phyloP scores from a whole-genome alignment of 2,329 filamentous ascomycete species.

The Cercospora brassicicola region DNA sequence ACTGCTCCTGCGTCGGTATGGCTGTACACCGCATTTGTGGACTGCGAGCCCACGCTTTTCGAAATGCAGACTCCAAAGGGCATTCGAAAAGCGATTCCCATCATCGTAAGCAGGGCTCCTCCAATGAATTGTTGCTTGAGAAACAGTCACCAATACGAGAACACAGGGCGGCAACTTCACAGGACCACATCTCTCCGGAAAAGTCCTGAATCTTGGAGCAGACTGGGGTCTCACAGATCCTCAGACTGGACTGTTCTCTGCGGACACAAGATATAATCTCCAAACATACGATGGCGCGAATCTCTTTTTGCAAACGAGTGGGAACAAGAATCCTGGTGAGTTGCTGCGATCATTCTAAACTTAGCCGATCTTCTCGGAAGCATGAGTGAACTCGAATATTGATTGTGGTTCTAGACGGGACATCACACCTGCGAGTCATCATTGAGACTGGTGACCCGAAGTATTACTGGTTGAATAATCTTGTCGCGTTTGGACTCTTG shows the following conservation, averaged over 20 bases:
- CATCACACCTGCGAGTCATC: constrained; percentile 36
- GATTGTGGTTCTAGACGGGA: too few species aligned
- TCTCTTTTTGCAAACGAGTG: constrained; percentile 40
- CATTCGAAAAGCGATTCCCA: constrained; percentile 35
- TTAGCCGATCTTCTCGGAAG: too few species aligned
- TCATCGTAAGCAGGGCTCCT: constrained; percentile 16
- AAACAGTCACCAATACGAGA: background rate
- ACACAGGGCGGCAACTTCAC: constrained; percentile 35
- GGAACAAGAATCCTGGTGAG: constrained; percentile 31
- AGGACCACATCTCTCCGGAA: constrained; percentile 32
- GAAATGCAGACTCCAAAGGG: constrained; percentile 31
- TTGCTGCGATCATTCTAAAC: too few species aligned
- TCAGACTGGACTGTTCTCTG: constrained; percentile 35
- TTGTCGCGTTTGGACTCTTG: constrained; percentile 34
- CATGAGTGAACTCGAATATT: too few species aligned
- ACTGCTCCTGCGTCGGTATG: constrained; percentile 30
- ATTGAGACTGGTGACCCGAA: constrained; percentile 41
- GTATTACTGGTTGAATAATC: constrained; percentile 44
- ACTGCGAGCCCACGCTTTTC: constrained; percentile 32
- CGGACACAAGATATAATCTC: constrained; percentile 43
- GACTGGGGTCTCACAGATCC: constrained; percentile 42
- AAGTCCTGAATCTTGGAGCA: constrained; percentile 40
- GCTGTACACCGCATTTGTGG: constrained; percentile 35
- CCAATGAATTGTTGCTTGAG: background rate
- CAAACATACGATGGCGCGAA: constrained; percentile 40